Percentiles rank a stretch among this genome's conserved stretches.
Evolutionary conservation across 2,329 filamentous ascomycete species (phyloP).

Genomic region (Cadophora luteo-olivacea): DNA sequence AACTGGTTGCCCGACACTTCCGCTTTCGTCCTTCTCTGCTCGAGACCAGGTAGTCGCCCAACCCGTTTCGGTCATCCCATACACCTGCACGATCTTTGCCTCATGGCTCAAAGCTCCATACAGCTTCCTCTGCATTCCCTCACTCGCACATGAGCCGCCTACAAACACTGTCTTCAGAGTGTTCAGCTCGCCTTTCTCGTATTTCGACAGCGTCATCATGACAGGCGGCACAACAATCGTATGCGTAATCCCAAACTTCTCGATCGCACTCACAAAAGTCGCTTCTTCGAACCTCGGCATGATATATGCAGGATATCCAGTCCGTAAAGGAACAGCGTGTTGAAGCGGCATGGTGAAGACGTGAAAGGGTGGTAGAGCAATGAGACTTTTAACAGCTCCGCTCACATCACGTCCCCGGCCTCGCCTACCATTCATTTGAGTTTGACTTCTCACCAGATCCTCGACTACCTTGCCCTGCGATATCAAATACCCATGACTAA

Average conservation of each 20-base stretch:
- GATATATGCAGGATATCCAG: constrained; percentile 70
- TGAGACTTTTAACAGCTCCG: constrained; percentile 53
- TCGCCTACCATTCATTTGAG: not conserved
- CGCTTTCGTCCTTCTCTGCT: constrained; percentile 15
- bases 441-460: constrained; percentile 8
- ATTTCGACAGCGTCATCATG: constrained; percentile 73
- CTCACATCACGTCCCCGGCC: not conserved
- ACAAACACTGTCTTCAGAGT: constrained; percentile 54
- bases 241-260: constrained; percentile 65
- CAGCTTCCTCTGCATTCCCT: constrained; percentile 48
- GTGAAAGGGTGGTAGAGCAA: constrained; percentile 59
- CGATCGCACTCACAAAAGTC: constrained; percentile 70
- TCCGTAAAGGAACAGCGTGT: constrained; percentile 73
- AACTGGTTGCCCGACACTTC: constrained; percentile 24
- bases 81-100: constrained; percentile 54
- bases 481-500: constrained; percentile 37
- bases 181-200: constrained; percentile 48
- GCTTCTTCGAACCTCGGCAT: constrained; percentile 80
- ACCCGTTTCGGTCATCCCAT: constrained; percentile 61
- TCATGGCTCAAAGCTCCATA: constrained; percentile 48
- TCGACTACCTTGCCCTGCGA: constrained; percentile 23
- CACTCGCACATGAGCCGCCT: constrained; percentile 55
- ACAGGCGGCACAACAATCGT: constrained; percentile 77
- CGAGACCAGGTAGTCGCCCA: constrained; percentile 33
- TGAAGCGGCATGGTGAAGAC: constrained; percentile 79